These are phyloP conservation scores for Flaveria ramosissima DNA, from an alignment of 129 eudicot genomes.

Conservation along the genomic window DNA sequence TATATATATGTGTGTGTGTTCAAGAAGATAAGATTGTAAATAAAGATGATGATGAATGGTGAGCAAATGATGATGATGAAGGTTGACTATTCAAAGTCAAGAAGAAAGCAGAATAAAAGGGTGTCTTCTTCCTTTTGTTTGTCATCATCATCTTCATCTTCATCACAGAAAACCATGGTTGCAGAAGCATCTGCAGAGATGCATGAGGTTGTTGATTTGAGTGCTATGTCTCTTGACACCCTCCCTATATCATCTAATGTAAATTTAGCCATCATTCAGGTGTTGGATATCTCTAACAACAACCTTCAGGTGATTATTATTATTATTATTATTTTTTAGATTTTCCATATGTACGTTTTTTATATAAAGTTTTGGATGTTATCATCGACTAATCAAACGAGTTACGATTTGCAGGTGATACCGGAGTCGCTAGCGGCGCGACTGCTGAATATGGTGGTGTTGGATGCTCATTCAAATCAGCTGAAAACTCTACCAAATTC, in stretches of 20 bases:
- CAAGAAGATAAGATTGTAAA: conserved; percentile 11
- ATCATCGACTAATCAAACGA: too few species aligned
- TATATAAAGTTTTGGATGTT: too few species aligned
- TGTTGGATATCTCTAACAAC: conserved; percentile 77
- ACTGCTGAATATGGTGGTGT: conserved; percentile 54
- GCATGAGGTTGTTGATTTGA: conserved; percentile 65
- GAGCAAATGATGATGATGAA: conserved; percentile 28
- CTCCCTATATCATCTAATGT: conserved; percentile 56
- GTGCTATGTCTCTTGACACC: conserved; percentile 67
- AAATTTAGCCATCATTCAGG: conserved; percentile 52
- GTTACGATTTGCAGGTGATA: conserved; percentile 45
- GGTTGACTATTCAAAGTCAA: conserved; percentile 41
- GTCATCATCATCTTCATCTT: conserved; percentile 3
- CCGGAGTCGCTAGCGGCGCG: conserved; percentile 88
- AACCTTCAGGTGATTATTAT: conserved; percentile 61
- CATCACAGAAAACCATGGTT: conserved; percentile 30
- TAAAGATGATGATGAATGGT: conserved; percentile 23
- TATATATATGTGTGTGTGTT: neutral
- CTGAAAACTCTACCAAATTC: conserved; percentile 77
- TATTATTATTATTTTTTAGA: neutral
- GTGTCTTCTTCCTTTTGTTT: neutral
- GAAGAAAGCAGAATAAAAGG: conserved; percentile 33
- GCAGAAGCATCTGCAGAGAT: conserved; percentile 31
- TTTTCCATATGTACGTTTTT: neutral
- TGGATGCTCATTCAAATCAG: conserved; percentile 88